Conservation (phyloP, 2,329 filamentous ascomycete species). For the Magnaporthales sp. region DNA sequence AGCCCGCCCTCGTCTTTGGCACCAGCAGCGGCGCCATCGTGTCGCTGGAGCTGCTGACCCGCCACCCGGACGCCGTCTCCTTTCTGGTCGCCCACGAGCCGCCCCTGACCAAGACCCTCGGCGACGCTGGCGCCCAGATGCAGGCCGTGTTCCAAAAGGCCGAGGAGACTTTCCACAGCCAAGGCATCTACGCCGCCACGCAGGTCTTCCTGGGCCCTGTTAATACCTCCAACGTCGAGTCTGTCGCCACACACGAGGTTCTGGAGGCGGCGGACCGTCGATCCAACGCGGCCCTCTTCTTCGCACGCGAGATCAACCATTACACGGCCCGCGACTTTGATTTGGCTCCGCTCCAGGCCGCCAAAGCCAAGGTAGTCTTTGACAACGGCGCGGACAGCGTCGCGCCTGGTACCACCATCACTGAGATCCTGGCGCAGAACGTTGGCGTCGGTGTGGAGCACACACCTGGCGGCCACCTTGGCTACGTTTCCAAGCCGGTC, state of each 20-base stretch:
- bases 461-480: neutral
- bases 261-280: neutral
- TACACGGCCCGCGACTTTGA: neutral
- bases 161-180: neutral
- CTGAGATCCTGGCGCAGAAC: neutral
- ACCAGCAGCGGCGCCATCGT: constrained; percentile 13
- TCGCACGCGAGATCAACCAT: neutral
- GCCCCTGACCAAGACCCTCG: constrained; percentile 5
- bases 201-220: neutral
- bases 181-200: neutral
- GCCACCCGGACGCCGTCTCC: constrained; percentile 8
- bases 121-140: neutral
- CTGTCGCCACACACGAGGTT: neutral
- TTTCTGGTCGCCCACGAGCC: constrained; percentile 7
- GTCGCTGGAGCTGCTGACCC: constrained; percentile 6
- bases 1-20: constrained; percentile 11
- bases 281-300: neutral
- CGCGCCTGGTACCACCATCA: neutral
- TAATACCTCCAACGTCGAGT: neutral
- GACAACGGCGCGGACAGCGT: neutral
- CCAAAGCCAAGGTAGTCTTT: neutral
- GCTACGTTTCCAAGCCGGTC: neutral
- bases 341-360: neutral
- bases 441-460: neutral
- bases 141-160: neutral